These are phyloP conservation scores for Diplosphaera chodatii DNA, from an alignment of 139 green algal species.

Conservation along the genomic window DNA sequence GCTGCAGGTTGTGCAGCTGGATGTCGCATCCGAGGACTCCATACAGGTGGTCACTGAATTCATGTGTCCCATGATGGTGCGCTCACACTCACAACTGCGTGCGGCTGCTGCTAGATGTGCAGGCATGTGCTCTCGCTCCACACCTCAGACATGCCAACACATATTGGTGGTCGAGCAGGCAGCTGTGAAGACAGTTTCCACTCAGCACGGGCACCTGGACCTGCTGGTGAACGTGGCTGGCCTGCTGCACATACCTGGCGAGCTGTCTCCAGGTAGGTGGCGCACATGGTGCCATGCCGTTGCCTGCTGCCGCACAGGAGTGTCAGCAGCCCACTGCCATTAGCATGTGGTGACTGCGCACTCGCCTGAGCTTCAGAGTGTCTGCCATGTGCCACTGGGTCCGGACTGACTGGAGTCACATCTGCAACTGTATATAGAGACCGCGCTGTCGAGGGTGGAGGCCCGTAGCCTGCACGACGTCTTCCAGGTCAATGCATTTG, in stretches of 20 bases:
- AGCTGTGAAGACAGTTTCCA: slow-evolving; percentile 25
- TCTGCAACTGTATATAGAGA: slow-evolving; percentile 56
- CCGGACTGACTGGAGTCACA: too few species aligned
- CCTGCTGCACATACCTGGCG: slow-evolving; percentile 53
- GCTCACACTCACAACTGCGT: too few species aligned
- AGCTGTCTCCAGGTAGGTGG: slow-evolving; percentile 31
- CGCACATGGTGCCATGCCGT: too few species aligned
- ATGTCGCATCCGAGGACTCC: slow-evolving; percentile 41
- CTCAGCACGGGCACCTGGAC: slow-evolving; percentile 39
- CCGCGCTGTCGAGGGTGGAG: slow-evolving; percentile 43
- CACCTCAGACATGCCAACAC: too few species aligned
- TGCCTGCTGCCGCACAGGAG: too few species aligned
- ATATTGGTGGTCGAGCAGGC: slow-evolving; percentile 17
- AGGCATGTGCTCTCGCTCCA: too few species aligned
- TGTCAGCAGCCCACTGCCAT: too few species aligned
- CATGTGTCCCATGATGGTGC: too few species aligned
- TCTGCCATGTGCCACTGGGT: not conserved
- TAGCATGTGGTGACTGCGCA: too few species aligned
- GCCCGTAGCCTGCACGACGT: slow-evolving; percentile 31
- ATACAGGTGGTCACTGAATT: slow-evolving; percentile 48
- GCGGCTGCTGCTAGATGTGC: too few species aligned
- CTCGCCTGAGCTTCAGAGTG: too few species aligned
- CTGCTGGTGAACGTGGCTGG: slow-evolving; percentile 66
- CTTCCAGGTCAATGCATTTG: slow-evolving; percentile 68
- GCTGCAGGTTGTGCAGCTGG: slow-evolving; percentile 48